Base-by-base conservation (phyloP, 139 green algal species). In the Yamagishiella unicocca region DNA sequence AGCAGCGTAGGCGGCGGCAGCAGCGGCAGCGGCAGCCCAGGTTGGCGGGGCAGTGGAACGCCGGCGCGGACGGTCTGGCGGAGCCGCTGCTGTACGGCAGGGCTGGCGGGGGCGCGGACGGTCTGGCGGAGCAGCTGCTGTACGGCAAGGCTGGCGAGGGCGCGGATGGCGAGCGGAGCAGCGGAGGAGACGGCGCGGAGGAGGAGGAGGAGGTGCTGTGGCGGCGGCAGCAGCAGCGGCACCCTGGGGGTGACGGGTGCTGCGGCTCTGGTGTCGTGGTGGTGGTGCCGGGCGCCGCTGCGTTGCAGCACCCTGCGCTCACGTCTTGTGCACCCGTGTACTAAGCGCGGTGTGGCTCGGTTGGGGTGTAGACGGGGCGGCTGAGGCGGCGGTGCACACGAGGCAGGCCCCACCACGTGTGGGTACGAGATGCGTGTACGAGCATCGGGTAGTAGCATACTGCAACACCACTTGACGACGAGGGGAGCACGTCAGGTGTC, bases 1-100 rank as follows among this genome's bases (percentile, higher is more conserved):
- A 40, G 4, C 29, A 35, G 4, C 62, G n/a, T n/a, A 71, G 10
- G 19, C 62, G 38, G 62, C 62, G 12, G 4, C 29, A 35, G 4
- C 62, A 71, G 10, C 37, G 35, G 68, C 68, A 19, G 68, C 22
- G 14, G 33, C 40, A 8, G 9, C 31, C 37, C 12, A 5, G 35
- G 37, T 54, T 3, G 21, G 5, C 68, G 35, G 37, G 7, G 35
- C 7, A 29, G 35, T 53, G 68, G 7, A 27, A 27, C 68, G 40
- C 27, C 22, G 71, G 43, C 0, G 40, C 0, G 22, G 73, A n/a
- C 4, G 74, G 68, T 6, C 50, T 82, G 74, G 29, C 46, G 21
- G 74, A 46, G 45, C 74, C 74, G 74, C 74, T 82, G 74, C 74
- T 82, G 74, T 21, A 7, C 66, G 37, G 31, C 14, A 29, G 42